phyloP scores from a whole-genome alignment of 192 early-diverging fungal species.

The Backusella liffmaniae region DNA sequence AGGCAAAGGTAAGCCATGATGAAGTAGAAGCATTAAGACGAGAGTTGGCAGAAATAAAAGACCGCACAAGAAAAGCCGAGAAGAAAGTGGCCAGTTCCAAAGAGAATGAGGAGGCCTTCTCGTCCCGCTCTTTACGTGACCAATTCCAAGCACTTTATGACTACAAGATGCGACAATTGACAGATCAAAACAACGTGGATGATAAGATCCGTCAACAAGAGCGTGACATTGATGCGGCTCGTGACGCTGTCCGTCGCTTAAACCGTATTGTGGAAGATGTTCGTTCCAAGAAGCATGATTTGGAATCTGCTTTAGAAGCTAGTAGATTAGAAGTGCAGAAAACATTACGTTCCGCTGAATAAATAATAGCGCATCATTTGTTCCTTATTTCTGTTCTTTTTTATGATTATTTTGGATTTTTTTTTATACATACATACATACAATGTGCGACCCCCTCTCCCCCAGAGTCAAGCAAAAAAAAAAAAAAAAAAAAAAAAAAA shows the following conservation, averaged over 20 bases:
- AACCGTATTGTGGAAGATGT: slow-evolving; percentile 48
- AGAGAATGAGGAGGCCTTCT: slow-evolving; percentile 25
- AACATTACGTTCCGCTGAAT: slow-evolving; percentile 21
- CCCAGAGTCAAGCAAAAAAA: background rate
- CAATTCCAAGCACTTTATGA: slow-evolving; percentile 52
- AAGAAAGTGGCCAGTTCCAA: slow-evolving; percentile 20
- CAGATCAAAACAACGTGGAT: slow-evolving; percentile 46
- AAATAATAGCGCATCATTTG: background rate
- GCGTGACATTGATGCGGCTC: slow-evolving; percentile 49
- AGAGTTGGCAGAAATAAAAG: slow-evolving; percentile 47
- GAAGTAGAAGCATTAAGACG: slow-evolving; percentile 45
- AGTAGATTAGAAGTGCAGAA: slow-evolving; percentile 48
- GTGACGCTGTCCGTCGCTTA: slow-evolving; percentile 44
- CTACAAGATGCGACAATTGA: slow-evolving; percentile 51
- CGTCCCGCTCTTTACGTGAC: slow-evolving; percentile 27
- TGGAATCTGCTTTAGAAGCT: slow-evolving; percentile 48
- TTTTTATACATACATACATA: background rate
- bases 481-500: background rate
- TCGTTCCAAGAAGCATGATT: slow-evolving; percentile 42
- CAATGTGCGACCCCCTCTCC: background rate
- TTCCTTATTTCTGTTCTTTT: background rate
- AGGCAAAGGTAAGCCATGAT: slow-evolving; percentile 26
- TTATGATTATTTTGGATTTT: background rate
- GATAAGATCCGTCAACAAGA: slow-evolving; percentile 46
- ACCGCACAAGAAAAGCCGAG: slow-evolving; percentile 49